Percentiles rank a stretch among this genome's conserved stretches.
phyloP scores from a whole-genome alignment of 2,329 filamentous ascomycete genomes.

The Penicillium palitans region DNA sequence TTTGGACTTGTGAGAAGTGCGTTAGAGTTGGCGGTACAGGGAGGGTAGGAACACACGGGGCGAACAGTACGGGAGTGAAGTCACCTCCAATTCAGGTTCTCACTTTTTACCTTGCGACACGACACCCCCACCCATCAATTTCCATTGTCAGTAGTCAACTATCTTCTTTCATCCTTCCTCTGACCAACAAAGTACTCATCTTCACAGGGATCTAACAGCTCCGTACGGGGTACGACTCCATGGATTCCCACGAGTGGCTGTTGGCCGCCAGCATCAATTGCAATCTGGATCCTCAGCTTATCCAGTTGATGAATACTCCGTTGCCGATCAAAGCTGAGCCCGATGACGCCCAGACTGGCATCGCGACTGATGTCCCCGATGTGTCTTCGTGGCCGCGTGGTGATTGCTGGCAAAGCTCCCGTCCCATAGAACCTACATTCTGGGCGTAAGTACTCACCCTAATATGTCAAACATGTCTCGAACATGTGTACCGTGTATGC shows the following conservation, averaged over 20 bases:
- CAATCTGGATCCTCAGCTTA: neutral
- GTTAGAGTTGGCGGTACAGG: too few relatives aligned
- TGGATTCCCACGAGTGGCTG: neutral
- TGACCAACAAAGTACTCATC: neutral
- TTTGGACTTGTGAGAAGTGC: neutral
- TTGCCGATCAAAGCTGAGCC: neutral
- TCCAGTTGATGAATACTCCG: neutral
- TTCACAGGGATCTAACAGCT: neutral
- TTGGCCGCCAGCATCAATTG: neutral
- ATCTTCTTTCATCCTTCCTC: neutral
- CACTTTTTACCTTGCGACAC: neutral
- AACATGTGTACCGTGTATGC: neutral
- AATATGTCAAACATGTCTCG: neutral
- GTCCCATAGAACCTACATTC: neutral
- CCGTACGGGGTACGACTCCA: neutral
- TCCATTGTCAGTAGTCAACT: neutral
- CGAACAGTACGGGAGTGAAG: neutral
- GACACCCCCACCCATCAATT: neutral
- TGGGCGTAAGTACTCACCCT: neutral
- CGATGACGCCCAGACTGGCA: neutral
- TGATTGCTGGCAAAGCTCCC: neutral
- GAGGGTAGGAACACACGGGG: neutral
- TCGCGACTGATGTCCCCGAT: neutral
- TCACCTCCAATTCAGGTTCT: neutral
- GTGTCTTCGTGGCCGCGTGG: neutral